Evolutionary conservation across 2,329 filamentous ascomycete genomes (phyloP), one percentile per base, ranked within the genome.

Genomic region (Sarocladiaceae sp.): DNA sequence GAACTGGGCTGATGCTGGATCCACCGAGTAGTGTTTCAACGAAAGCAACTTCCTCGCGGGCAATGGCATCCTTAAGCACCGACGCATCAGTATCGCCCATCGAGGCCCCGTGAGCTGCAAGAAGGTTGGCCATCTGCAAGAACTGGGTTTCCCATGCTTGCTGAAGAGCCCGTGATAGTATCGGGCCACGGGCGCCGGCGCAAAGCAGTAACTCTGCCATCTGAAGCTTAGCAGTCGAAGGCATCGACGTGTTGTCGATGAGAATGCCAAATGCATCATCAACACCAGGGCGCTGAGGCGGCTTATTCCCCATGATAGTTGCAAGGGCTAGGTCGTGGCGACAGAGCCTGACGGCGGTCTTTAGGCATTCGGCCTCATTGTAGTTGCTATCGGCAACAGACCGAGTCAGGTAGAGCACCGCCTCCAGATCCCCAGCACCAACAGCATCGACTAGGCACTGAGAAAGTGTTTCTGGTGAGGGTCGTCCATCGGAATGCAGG

Each of bases 181-280:
- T 60, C 12, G 75, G 69, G 2, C 78, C 78, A 11, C 66, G 62
- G 1, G 77, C 76, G 0, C 78, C 78, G 1, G 74, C 76, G 44
- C 77, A 80, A 2, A 83, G 63, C 2, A 83, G 54, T 3, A 78
- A 60, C 53, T 82, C 76, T 0, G 73, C 65, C 48, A 82, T 61
- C 2, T 67, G 66, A 33, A 75, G 58, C 52, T 74, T 78, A 24
- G 72, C 68, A 23, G 68, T 65, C 0, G 71, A 68, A 5, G 65
- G 66, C 15, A 76, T 63, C 2, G 68, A 66, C 2, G 67, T 55
- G 40, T 72, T 68, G 2, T 64, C 55, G 47, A 74, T 67, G 2
- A 80, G 59, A 4, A 65, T 55, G 2, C 62, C 60, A 32, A 82
- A 76, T 10, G 74, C 72, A 19, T 71, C 67, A 44, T 74, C 69